phyloP scores from a whole-genome alignment of 2,329 filamentous ascomycete genomes.

The Fusarium oxysporum region DNA sequence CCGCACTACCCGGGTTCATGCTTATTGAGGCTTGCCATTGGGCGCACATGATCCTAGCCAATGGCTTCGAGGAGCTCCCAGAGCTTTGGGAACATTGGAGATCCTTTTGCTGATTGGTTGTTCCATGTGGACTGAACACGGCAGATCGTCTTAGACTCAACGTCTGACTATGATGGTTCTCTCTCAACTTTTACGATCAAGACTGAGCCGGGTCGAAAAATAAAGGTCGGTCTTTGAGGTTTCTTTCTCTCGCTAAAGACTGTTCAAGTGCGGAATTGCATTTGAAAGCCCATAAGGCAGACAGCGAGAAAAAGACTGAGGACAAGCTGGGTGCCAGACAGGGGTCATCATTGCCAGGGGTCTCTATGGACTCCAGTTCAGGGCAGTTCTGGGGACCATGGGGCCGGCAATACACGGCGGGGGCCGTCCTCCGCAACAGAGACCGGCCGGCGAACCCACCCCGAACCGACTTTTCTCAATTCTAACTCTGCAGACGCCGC shows the following conservation, averaged over 20 bases:
- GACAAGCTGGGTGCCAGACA: conserved; percentile 39
- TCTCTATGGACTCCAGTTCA: conserved; percentile 34
- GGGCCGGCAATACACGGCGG: conserved; percentile 25
- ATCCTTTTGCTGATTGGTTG: conserved; percentile 38
- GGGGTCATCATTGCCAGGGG: conserved; percentile 37
- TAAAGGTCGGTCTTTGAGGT: neutral
- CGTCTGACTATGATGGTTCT: conserved; percentile 16
- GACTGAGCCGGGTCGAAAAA: neutral
- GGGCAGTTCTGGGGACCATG: conserved; percentile 33
- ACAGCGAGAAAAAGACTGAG: conserved; percentile 9
- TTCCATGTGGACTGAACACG: conserved; percentile 18
- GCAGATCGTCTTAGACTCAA: conserved; percentile 29
- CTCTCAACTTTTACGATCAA: conserved; percentile 11
- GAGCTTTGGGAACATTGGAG: conserved; percentile 32
- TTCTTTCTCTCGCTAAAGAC: conserved; percentile 4
- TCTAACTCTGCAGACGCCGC: conserved; percentile 18
- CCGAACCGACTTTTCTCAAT: conserved; percentile 31
- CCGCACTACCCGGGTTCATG: conserved; percentile 6
- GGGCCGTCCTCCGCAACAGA: conserved; percentile 10
- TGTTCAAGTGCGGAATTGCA: conserved; percentile 7
- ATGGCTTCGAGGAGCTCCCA: conserved; percentile 25
- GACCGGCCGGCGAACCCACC: conserved; percentile 27
- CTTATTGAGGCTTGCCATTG: conserved; percentile 20
- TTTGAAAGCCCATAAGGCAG: neutral
- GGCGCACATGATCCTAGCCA: conserved; percentile 19